Evolutionary conservation across 2,329 filamentous ascomycete species (phyloP).

Genomic region (Paraphaeosphaeria sporulosa): DNA sequence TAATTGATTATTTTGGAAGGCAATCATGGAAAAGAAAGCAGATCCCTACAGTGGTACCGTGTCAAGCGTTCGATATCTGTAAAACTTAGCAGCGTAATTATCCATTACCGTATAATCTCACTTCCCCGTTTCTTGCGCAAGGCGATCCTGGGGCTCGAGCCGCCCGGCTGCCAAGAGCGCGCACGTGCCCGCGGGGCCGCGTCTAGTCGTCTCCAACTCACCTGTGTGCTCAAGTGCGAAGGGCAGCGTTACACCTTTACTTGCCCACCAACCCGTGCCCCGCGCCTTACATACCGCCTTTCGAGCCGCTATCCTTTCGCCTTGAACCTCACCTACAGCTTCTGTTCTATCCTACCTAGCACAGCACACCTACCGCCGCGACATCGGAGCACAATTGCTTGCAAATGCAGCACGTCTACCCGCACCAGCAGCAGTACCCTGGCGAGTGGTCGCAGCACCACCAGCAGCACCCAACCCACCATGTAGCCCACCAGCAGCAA

Average conservation of each 20-base stretch:
- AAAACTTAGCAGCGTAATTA: too few relatives aligned
- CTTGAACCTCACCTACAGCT: background rate
- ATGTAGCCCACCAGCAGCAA: conserved; percentile 51
- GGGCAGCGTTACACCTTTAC: conserved; percentile 21
- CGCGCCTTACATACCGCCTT: background rate
- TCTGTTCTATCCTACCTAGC: conserved; percentile 12
- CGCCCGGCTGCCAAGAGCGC: conserved; percentile 27
- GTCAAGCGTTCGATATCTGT: too few relatives aligned
- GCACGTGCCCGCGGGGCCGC: conserved; percentile 25
- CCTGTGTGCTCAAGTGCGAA: conserved; percentile 29
- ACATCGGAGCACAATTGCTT: conserved; percentile 22
- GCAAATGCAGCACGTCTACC: conserved; percentile 67
- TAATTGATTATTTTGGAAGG: background rate
- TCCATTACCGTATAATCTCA: background rate
- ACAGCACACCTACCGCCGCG: conserved; percentile 14
- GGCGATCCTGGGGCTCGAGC: too few relatives aligned
- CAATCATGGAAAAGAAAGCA: background rate
- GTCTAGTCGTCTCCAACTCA: conserved; percentile 26
- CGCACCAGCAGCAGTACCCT: conserved; percentile 68
- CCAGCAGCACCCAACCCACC: conserved; percentile 50
- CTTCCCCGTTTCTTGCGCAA: background rate
- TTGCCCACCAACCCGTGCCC: conserved; percentile 18
- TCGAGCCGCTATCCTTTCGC: conserved; percentile 8
- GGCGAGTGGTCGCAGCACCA: conserved; percentile 58
- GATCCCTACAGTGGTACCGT: too few relatives aligned